Percentiles rank a stretch among this genome's conserved stretches.
Conservation (phyloP, 1,284 basidiomycete species). For the Hemileia vastatrix region DNA sequence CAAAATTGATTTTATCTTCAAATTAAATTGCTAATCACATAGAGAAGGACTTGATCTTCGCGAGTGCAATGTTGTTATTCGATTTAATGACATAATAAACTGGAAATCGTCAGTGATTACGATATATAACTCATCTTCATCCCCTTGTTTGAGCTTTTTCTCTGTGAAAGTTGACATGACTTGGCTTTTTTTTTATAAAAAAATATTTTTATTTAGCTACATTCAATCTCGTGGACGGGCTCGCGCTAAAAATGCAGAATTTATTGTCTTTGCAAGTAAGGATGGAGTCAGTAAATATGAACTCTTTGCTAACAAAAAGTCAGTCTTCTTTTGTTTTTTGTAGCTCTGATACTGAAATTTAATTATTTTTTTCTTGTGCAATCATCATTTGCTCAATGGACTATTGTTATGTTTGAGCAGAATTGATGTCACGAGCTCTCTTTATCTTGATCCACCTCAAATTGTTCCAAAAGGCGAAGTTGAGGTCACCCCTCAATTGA, state of each 20-base stretch:
- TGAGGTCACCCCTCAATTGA: slow-evolving; percentile 47
- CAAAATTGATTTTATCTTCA: not conserved
- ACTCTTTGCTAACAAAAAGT: slow-evolving; percentile 15
- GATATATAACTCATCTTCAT: too few relatives aligned
- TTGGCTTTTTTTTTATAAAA: too few relatives aligned
- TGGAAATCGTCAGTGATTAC: slow-evolving; percentile 20
- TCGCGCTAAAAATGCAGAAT: slow-evolving; percentile 61
- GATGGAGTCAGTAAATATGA: slow-evolving; percentile 9
- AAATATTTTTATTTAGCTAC: too few relatives aligned
- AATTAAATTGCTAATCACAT: not conserved
- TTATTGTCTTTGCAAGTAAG: slow-evolving; percentile 64
- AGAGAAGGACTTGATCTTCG: slow-evolving; percentile 20
- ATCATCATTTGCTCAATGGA: too few relatives aligned
- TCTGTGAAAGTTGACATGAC: too few relatives aligned
- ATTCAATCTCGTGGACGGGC: slow-evolving; percentile 70
- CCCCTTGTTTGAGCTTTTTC: too few relatives aligned
- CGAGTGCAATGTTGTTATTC: slow-evolving; percentile 15
- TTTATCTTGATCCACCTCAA: too few relatives aligned
- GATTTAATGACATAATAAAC: slow-evolving; percentile 18
- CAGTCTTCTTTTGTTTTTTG: not conserved
- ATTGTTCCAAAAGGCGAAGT: too few relatives aligned
- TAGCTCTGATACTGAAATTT: not conserved
- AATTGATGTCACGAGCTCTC: too few relatives aligned
- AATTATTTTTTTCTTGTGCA: too few relatives aligned
- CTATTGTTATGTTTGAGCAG: too few relatives aligned